phyloP scores from a whole-genome alignment of 495 filamentous ascomycete species.

The Aspergillus bridgeri region DNA sequence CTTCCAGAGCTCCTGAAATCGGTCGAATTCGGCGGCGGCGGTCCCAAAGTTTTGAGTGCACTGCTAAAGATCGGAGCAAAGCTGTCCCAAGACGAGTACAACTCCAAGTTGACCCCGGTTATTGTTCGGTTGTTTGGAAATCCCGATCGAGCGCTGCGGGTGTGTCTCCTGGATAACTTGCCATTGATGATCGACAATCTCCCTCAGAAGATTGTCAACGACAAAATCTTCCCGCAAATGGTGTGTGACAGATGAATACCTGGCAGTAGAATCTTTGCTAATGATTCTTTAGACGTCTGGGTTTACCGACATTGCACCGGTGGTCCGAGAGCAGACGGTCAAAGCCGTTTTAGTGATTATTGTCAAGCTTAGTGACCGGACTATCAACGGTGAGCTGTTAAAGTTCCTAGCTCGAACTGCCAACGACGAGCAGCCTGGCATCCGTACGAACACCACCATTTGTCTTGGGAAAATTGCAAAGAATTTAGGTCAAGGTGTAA shows the following conservation, averaged over 20 bases:
- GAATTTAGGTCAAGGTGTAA: constrained; percentile 69
- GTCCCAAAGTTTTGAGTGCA: constrained; percentile 82
- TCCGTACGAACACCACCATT: constrained; percentile 96
- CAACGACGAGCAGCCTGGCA: constrained; percentile 96
- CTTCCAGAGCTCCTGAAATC: constrained; percentile 94
- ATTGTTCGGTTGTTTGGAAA: constrained; percentile 84
- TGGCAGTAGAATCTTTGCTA: background rate
- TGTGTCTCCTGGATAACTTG: constrained; percentile 86
- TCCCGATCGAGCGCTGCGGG: constrained; percentile 87
- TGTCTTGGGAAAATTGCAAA: constrained; percentile 94
- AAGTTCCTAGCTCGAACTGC: constrained; percentile 92
- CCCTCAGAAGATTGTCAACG: constrained; percentile 85
- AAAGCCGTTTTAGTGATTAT: constrained; percentile 86
- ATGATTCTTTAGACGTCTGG: constrained; percentile 63
- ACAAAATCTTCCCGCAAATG: constrained; percentile 95
- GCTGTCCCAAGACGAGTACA: constrained; percentile 85
- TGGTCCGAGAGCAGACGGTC: constrained; percentile 92
- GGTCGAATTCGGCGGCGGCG: constrained; percentile 94
- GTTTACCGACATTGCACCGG: constrained; percentile 84
- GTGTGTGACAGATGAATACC: constrained; percentile 35
- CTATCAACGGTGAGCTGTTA: constrained; percentile 88
- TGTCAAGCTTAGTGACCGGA: constrained; percentile 83
- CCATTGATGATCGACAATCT: constrained; percentile 89
- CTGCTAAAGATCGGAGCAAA: constrained; percentile 89
- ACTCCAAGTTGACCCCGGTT: constrained; percentile 76